Conservation (phyloP, 345 rosid genomes). For the Eucalyptus leucophloia region DNA sequence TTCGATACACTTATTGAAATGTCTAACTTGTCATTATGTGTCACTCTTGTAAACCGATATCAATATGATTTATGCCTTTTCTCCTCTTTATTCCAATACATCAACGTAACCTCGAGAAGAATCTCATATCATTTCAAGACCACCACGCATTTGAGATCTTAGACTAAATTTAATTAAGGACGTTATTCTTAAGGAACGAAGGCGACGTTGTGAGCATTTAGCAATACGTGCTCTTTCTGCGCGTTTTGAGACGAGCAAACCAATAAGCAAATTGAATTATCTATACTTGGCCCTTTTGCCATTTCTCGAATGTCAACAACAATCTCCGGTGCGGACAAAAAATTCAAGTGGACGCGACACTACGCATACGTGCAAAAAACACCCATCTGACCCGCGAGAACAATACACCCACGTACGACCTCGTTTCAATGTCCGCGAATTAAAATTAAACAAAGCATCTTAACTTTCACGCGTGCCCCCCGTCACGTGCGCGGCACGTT, state of each 20-base stretch:
- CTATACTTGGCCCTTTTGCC: not conserved
- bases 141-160: not conserved
- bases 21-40: not conserved
- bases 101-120: not conserved
- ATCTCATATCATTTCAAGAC: not conserved
- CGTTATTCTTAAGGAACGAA: not conserved
- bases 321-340: not conserved
- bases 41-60: not conserved
- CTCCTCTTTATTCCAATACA: not conserved
- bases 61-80: not conserved
- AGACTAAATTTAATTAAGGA: not conserved
- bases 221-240: not conserved
- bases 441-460: not conserved
- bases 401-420: not conserved
- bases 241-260: not conserved
- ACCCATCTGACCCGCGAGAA: not conserved
- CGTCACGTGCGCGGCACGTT: slow-evolving; percentile 23
- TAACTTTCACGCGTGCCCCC: not conserved
- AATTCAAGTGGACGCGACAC: not conserved
- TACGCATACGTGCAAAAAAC: not conserved
- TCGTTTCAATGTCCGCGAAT: not conserved
- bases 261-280: not conserved
- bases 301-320: not conserved
- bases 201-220: not conserved
- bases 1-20: not conserved